Base-by-base conservation (phyloP, 345 rosid genomes). In the Syzygium aqueum region DNA sequence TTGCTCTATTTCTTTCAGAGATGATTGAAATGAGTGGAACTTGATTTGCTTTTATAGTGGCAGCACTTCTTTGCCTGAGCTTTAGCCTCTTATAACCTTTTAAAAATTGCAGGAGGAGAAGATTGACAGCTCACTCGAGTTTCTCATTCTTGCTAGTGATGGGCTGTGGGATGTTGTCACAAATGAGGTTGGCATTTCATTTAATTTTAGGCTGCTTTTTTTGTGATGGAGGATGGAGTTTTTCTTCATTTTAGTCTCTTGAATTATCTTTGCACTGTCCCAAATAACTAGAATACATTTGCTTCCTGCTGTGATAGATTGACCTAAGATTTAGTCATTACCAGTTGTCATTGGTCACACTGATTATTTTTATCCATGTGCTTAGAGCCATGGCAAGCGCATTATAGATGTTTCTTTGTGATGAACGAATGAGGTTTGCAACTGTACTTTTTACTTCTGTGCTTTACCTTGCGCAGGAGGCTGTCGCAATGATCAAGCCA, bases 71-170 rank as follows among this genome's bases (percentile, higher is more conserved):
- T 61, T n/a, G 33, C 46, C 13, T 67, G 78, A 67, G 23, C 78
- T 51, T 80, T 57, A 49, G 12, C 67, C 15, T 83, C n/a, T 25
- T 30, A 6, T 21, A 28, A 52, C 87, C 80, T n/a, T 49, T 25
- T 7, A 84, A 57, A 91, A 86, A 78, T 90, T 92, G 92, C 94
- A 97, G 99, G 99, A 97, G 93, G 99, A 94, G 89, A 94, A 94
- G 85, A 89, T 98, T 46, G 99, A 98, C 91, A 93, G 94, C 94
- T 93, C 99, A 46, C 99, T 96, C 3, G 99, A 98, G 92, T 98
- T 98, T 90, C 99, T 98, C 87, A 96, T 98, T 86, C 99, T 97
- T 91, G 99, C 99, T 22, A 97, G 99, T 89, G 99, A 97, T 93
- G 99, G 99, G 88, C 91, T 96, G 43, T 97, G 99, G 99, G 99